Conservation (phyloP, 139 green algal genomes). For the Prasinococcaceae sp. region DNA sequence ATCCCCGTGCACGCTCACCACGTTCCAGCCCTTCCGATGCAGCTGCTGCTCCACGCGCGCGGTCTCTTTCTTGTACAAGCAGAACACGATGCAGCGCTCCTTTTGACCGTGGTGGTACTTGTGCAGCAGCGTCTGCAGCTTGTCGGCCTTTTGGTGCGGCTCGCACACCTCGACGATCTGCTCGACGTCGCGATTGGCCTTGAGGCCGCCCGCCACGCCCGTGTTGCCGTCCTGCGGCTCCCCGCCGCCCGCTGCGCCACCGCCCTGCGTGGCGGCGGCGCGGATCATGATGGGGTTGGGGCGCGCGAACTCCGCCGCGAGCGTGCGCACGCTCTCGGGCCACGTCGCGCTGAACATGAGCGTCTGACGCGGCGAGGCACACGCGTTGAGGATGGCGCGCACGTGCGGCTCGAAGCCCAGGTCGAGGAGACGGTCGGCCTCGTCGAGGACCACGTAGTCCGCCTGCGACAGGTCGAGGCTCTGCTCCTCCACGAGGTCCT, state of each 20-base stretch:
- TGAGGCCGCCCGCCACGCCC: slow-evolving; percentile 59
- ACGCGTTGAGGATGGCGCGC: slow-evolving; percentile 16
- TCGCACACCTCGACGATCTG: slow-evolving; percentile 71
- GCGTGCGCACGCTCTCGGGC: slow-evolving; percentile 66
- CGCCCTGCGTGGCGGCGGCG: too few relatives aligned
- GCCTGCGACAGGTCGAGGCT: neutral
- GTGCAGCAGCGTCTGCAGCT: slow-evolving; percentile 4
- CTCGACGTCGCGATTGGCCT: slow-evolving; percentile 65
- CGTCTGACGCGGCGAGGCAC: slow-evolving; percentile 66
- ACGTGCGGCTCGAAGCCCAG: slow-evolving; percentile 31
- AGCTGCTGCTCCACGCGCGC: slow-evolving; percentile 60
- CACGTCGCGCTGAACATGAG: slow-evolving; percentile 95
- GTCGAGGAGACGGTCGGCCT: slow-evolving; percentile 90
- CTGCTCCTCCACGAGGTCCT: slow-evolving; percentile 73
- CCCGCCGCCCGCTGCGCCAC: too few relatives aligned
- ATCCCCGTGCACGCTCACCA: slow-evolving; percentile 70
- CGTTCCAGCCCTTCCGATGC: slow-evolving; percentile 16
- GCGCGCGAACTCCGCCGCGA: slow-evolving; percentile 83
- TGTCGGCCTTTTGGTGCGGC: slow-evolving; percentile 7
- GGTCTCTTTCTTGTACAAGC: slow-evolving; percentile 96
- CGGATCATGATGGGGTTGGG: too few relatives aligned
- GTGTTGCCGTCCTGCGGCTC: too few relatives aligned
- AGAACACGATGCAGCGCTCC: slow-evolving; percentile 85
- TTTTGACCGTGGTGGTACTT: slow-evolving; percentile 19
- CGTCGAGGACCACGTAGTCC: slow-evolving; percentile 61